Evolutionary conservation across 768 basidiomycete genomes (phyloP).

Genomic region (Leccinum truebloodii): DNA sequence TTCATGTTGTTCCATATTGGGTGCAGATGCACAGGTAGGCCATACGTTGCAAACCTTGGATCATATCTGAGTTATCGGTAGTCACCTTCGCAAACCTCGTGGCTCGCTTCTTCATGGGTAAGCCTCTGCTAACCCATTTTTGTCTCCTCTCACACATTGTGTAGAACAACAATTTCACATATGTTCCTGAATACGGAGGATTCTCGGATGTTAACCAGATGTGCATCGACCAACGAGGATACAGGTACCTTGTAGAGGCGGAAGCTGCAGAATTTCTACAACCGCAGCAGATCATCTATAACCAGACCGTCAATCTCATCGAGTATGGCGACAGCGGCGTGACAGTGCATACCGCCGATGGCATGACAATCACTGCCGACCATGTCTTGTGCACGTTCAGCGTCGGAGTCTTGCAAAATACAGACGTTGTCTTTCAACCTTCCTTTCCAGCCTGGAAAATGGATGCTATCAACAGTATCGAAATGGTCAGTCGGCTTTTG

Average conservation of each 20-base stretch:
- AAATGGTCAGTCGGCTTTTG: neutral
- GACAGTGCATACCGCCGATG: constrained; percentile 46
- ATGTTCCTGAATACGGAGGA: constrained; percentile 50
- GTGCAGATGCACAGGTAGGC: constrained; percentile 32
- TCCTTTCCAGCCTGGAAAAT: constrained; percentile 38
- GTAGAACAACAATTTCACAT: constrained; percentile 65
- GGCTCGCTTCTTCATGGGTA: constrained; percentile 67
- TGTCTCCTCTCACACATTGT: constrained; percentile 2
- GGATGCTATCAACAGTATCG: too few species aligned
- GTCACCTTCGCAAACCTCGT: constrained; percentile 62
- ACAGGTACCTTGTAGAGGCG: constrained; percentile 53
- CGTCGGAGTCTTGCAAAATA: constrained; percentile 65
- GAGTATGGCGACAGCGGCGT: constrained; percentile 47
- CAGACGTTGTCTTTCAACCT: constrained; percentile 59
- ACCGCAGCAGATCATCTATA: constrained; percentile 47
- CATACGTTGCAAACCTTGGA: neutral
- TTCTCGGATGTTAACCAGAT: constrained; percentile 57
- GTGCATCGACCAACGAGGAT: constrained; percentile 62
- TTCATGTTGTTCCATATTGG: neutral
- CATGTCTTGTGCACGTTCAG: constrained; percentile 71
- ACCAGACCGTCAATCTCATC: constrained; percentile 51
- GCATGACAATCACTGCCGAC: constrained; percentile 47
- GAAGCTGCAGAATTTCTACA: constrained; percentile 59
- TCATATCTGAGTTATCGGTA: constrained; percentile 40
- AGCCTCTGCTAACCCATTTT: constrained; percentile 2